Evolutionary conservation across 2,329 filamentous ascomycete genomes (phyloP).

Genomic region (Calonectria pteridis): DNA sequence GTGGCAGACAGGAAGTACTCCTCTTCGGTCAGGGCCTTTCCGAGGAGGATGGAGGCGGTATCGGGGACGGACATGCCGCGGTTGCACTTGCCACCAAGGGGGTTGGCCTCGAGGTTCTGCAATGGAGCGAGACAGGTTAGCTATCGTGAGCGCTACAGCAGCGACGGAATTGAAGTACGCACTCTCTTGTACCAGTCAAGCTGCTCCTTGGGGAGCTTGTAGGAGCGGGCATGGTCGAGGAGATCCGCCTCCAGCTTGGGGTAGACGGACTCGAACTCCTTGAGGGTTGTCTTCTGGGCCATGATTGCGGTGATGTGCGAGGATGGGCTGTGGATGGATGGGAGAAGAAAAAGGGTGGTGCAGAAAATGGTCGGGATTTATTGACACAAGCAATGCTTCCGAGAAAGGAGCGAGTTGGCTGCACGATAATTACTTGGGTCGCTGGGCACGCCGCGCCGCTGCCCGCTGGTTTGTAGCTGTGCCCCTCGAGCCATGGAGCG

Average conservation of each 20-base stretch:
- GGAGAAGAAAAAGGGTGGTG: not conserved
- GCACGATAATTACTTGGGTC: conserved; percentile 42
- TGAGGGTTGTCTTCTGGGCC: conserved; percentile 80
- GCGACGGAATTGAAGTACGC: conserved; percentile 21
- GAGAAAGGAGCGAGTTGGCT: conserved; percentile 19
- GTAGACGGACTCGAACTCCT: conserved; percentile 92
- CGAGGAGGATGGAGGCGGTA: conserved; percentile 84
- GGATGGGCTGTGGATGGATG: not conserved
- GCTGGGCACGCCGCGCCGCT: conserved; percentile 19
- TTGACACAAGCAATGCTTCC: conserved; percentile 11
- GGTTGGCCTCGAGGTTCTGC: conserved; percentile 86
- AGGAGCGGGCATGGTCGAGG: conserved; percentile 80
- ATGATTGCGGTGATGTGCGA: conserved; percentile 52
- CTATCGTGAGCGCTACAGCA: not conserved
- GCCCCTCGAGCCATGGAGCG: not conserved
- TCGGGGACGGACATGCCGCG: conserved; percentile 98
- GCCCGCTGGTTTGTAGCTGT: conserved; percentile 1
- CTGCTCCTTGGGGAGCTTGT: conserved; percentile 85
- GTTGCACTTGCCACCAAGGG: conserved; percentile 96
- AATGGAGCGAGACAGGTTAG: not conserved
- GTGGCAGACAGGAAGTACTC: conserved; percentile 91
- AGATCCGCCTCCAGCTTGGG: conserved; percentile 87
- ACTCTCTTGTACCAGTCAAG: conserved; percentile 90
- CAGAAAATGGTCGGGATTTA: conserved; percentile 7
- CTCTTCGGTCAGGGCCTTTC: conserved; percentile 76